These are phyloP conservation scores for Grigorovia yakushimaensis DNA, from an alignment of 805 yeast species.

Conservation along the genomic window DNA sequence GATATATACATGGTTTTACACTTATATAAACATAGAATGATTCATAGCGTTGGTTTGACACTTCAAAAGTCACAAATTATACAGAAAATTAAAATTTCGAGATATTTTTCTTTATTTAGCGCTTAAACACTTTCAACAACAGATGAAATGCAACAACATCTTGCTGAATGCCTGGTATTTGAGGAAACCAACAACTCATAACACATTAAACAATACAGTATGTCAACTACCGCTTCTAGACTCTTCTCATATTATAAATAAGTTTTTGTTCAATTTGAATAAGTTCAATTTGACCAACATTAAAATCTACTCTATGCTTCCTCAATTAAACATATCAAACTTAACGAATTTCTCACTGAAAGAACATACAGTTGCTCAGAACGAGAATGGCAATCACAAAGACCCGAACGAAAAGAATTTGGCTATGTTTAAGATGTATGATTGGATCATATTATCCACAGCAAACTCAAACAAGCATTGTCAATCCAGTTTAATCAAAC, in stretches of 20 bases:
- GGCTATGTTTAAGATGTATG: conserved; percentile 22
- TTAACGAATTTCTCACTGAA: too few relatives aligned
- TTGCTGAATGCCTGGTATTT: conserved; percentile 50
- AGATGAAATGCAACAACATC: neutral
- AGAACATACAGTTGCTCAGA: too few relatives aligned
- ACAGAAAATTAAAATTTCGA: too few relatives aligned
- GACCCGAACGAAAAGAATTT: neutral
- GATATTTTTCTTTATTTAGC: too few relatives aligned
- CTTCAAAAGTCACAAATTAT: too few relatives aligned
- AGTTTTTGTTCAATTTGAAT: conserved; percentile 33
- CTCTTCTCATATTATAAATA: conserved; percentile 43
- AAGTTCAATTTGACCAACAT: conserved; percentile 7
- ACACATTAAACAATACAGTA: too few relatives aligned
- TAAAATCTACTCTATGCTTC: neutral
- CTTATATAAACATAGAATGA: too few relatives aligned
- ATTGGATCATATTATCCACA: conserved; percentile 54
- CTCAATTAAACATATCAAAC: neutral
- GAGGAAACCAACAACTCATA: conserved; percentile 36
- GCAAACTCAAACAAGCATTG: conserved; percentile 74
- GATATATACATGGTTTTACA: too few relatives aligned
- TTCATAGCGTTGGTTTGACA: neutral
- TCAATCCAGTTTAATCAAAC: conserved; percentile 54
- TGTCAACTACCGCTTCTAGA: conserved; percentile 40
- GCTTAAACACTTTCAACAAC: too few relatives aligned
- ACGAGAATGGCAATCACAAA: too few relatives aligned